Conservation (phyloP, 139 green algal genomes). For the Micromonas pusilla region DNA sequence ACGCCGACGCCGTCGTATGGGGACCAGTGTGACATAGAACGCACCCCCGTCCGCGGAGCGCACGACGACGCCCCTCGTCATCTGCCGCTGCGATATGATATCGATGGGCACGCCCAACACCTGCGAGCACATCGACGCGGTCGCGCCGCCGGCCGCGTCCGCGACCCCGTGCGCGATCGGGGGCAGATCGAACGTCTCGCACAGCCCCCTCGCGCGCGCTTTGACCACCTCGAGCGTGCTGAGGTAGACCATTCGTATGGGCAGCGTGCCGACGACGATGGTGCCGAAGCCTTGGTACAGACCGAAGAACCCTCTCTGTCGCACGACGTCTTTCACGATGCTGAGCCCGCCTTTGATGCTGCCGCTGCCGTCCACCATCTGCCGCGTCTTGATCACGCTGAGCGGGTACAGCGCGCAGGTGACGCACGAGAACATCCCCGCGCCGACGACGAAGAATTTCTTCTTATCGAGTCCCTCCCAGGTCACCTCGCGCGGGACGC, state of each 20-base stretch:
- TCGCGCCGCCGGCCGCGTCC: slow-evolving; percentile 51
- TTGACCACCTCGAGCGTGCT: slow-evolving; percentile 62
- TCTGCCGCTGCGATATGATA: slow-evolving; percentile 64
- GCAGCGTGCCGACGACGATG: slow-evolving; percentile 39
- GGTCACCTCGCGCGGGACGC: neutral
- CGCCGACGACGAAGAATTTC: slow-evolving; percentile 78
- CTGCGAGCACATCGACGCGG: slow-evolving; percentile 66
- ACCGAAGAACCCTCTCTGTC: neutral
- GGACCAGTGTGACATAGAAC: too few relatives aligned
- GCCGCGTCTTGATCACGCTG: slow-evolving; percentile 82
- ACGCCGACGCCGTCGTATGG: too few relatives aligned
- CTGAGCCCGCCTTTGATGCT: neutral
- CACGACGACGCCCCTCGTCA: slow-evolving; percentile 46
- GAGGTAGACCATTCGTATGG: slow-evolving; percentile 61
- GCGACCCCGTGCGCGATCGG: slow-evolving; percentile 35
- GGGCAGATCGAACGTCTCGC: slow-evolving; percentile 38
- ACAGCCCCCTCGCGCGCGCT: slow-evolving; percentile 23
- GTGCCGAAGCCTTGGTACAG: slow-evolving; percentile 41
- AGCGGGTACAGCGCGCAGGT: slow-evolving; percentile 77
- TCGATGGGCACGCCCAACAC: slow-evolving; percentile 81
- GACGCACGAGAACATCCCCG: slow-evolving; percentile 69
- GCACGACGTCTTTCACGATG: neutral
- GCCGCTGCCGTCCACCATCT: neutral
- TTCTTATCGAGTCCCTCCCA: slow-evolving; percentile 72
- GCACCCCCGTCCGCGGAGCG: neutral